Evolutionary conservation across 2,329 filamentous ascomycete genomes (phyloP), one percentile per base, ranked within the genome.

Genomic region (Xylariales sp.): DNA sequence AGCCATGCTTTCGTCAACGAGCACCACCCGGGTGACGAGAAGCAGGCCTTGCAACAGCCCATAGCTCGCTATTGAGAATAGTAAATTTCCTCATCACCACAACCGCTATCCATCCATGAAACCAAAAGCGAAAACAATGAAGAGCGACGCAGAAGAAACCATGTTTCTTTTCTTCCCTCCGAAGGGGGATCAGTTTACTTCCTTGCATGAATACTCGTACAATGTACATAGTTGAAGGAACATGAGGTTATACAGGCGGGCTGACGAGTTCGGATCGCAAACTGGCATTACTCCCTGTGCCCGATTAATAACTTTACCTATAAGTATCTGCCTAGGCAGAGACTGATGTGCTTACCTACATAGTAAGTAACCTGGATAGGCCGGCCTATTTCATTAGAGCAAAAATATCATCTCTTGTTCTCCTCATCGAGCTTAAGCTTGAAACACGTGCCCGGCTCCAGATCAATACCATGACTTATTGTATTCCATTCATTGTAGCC

Each of bases 1-100:
- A 48, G 32, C 41, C 48, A 54, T 23, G n/a, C 28, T 12, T 36
- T 46, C n/a, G 41, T 12, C 14, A 28, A 39, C 23, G 23, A 23
- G 23, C 56, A 60, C 10, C 41, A 60, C 16, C 30, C 41, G 18
- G 54, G 53, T 30, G 64, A 55, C 10, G 69, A 72, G 23, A 48
- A 72, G 52, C 65, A 70, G 32, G 43, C 39, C 56, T 28, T 36
- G 36, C 71, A 71, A 50, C 65, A 73, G 32, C 62, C 67, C 23
- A 64, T 72, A 56, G 28, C 66, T n/a, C 70, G 73, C 18, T 74
- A 74, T 54, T 75, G 52, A 62, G n/a, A 43, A 45, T 16, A 14
- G 32, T 16, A 30, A 50, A 34, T 18, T 5, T 14, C 18, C 14
- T 10, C 28, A 36, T 50, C 14, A 23, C n/a, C 16, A 8, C 23